Conservation (phyloP, 1,139 yeast genomes). For the Yarrowia galli region DNA sequence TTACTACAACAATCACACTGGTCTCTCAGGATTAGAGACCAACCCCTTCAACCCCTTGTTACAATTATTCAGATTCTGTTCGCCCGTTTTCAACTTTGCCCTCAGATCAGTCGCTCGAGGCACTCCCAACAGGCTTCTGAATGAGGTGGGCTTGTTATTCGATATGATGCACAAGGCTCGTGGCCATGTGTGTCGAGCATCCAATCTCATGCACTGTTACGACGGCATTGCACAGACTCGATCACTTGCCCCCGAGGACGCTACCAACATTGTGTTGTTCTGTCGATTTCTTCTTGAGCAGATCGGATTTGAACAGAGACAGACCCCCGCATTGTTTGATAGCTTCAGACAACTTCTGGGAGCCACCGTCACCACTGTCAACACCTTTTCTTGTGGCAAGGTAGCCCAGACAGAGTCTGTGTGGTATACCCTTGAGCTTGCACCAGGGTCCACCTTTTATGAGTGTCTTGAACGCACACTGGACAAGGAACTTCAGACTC, state of each 20-base stretch:
- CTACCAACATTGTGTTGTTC: constrained; percentile 54
- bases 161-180: constrained; percentile 89
- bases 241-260: constrained; percentile 61
- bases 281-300: constrained; percentile 65
- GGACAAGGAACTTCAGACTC: constrained; percentile 57
- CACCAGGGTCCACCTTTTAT: constrained; percentile 44
- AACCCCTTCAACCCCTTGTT: constrained; percentile 82
- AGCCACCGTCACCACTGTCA: constrained; percentile 11
- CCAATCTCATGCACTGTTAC: constrained; percentile 66
- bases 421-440: constrained; percentile 32
- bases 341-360: constrained; percentile 25
- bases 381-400: constrained; percentile 30
- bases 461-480: constrained; percentile 67
- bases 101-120: constrained; percentile 59
- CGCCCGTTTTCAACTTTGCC: constrained; percentile 72
- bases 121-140: constrained; percentile 60
- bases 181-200: constrained; percentile 73
- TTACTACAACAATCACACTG: constrained; percentile 79
- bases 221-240: constrained; percentile 54
- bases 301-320: constrained; percentile 56
- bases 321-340: constrained; percentile 31
- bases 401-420: constrained; percentile 23
- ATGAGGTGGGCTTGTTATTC: constrained; percentile 85
- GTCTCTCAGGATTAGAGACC: constrained; percentile 85
- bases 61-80: constrained; percentile 82